Percentiles rank a stretch among this genome's conserved stretches.
These are phyloP conservation scores for Camelina laxa DNA, from an alignment of 345 rosid species.

Conservation along the genomic window DNA sequence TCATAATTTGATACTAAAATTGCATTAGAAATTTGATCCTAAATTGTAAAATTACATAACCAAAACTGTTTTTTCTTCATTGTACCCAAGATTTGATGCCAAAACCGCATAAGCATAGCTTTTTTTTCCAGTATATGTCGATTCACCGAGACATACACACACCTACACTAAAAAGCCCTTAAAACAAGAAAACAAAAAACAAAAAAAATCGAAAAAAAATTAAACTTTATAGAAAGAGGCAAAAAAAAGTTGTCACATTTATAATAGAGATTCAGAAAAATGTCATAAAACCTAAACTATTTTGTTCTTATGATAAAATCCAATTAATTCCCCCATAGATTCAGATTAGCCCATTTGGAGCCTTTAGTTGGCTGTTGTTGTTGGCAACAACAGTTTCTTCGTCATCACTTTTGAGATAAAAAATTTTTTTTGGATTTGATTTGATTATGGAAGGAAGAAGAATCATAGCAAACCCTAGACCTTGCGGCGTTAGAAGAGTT, in stretches of 20 bases:
- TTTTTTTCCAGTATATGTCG: not conserved
- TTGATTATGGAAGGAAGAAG: constrained; percentile 54
- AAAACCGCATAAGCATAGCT: not conserved
- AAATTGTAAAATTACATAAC: not conserved
- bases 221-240: no score
- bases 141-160: not conserved
- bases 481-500: constrained; percentile 64
- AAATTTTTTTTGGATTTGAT: not conserved
- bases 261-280: not conserved
- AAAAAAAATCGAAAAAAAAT: no score
- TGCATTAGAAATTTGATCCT: not conserved
- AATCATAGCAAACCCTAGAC: constrained; percentile 60
- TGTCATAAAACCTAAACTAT: not conserved
- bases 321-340: not conserved
- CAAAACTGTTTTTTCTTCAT: not conserved
- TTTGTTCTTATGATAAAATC: not conserved
- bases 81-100: not conserved
- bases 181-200: no score
- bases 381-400: not conserved
- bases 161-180: no score
- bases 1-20: not conserved
- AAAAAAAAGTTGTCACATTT: no score
- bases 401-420: not conserved
- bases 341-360: constrained; percentile 22
- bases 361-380: not conserved